A percentile compares a stretch with the other conserved stretches of the same genome.
phyloP scores from a whole-genome alignment of 1,139 yeast genomes.

The Entelexis paramagnoliae region DNA sequence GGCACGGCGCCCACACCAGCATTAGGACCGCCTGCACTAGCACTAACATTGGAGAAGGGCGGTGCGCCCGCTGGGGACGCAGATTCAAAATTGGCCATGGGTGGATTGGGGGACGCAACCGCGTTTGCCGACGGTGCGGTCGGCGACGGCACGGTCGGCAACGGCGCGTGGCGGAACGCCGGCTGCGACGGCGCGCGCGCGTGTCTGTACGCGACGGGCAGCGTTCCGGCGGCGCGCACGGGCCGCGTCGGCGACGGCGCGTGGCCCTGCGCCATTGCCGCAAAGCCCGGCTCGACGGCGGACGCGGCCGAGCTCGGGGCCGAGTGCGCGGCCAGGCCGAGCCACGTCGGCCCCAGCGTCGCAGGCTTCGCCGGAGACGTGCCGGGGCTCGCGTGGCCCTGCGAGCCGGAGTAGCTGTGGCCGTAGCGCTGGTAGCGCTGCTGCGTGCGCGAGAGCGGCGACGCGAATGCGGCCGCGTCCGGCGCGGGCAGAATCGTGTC shows the following conservation, averaged over 20 bases:
- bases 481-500: background rate
- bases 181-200: background rate
- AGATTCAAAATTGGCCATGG: too few relatives aligned
- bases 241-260: too few relatives aligned
- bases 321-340: background rate
- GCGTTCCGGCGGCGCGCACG: too few relatives aligned
- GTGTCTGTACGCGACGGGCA: background rate
- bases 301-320: conserved; percentile 1
- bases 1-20: too few relatives aligned
- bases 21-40: too few relatives aligned
- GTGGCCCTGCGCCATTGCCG: too few relatives aligned
- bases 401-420: conserved; percentile 5
- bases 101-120: too few relatives aligned
- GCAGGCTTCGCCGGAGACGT: background rate
- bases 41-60: too few relatives aligned
- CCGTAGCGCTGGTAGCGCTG: conserved; percentile 6
- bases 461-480: background rate
- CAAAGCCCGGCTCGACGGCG: background rate
- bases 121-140: too few relatives aligned
- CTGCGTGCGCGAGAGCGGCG: background rate
- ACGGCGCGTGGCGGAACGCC: background rate
- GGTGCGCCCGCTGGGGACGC: too few relatives aligned
- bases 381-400: background rate
- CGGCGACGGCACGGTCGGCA: background rate
- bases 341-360: background rate